Conservation (phyloP, 257 asterid species). For the Penstemon barbatus region DNA sequence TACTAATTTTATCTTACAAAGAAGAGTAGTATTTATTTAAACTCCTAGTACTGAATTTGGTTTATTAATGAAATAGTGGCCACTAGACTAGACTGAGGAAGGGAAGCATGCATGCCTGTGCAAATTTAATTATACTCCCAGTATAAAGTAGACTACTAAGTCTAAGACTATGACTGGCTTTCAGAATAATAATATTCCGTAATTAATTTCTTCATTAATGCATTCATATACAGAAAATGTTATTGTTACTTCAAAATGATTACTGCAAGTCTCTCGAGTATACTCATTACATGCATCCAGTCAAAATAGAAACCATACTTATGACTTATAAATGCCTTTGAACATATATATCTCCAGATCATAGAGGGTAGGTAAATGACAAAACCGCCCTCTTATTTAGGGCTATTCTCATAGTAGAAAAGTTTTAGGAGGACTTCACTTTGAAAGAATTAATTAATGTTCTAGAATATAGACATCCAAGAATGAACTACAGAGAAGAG, state of each 20-base stretch:
- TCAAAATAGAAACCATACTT: not conserved
- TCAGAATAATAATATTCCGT: not conserved
- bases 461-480: no score
- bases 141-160: no score
- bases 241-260: not conserved
- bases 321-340: not conserved
- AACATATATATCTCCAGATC: constrained; percentile 10
- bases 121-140: not conserved
- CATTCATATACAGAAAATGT: not conserved
- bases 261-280: not conserved
- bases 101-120: constrained; percentile 7
- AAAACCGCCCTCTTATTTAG: not conserved
- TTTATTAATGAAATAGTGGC: not conserved
- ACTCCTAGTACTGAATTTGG: not conserved
- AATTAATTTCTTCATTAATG: not conserved
- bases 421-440: no score
- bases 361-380: not conserved
- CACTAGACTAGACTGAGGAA: not conserved
- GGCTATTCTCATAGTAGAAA: no score
- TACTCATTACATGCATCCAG: not conserved
- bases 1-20: no score
- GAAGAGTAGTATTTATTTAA: no score
- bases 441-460: no score
- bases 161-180: no score
- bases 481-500: not conserved